A percentile compares a stretch with the other conserved stretches of the same genome.
These are phyloP conservation scores for Hevea brasiliensis DNA, from an alignment of 345 rosid genomes.

Conservation along the genomic window DNA sequence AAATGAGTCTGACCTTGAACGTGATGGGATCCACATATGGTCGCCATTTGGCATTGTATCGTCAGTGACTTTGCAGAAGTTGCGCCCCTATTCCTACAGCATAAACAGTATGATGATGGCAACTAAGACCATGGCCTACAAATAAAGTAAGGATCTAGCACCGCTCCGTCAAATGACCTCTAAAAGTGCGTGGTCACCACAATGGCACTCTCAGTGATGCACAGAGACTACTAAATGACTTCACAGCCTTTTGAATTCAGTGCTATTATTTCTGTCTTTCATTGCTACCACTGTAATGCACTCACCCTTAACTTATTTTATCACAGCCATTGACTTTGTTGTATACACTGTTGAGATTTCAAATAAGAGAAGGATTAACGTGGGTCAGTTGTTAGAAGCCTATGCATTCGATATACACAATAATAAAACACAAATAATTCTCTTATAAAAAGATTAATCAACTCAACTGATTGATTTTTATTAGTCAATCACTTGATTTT, in stretches of 20 bases:
- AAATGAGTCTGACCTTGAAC: not conserved
- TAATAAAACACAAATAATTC: too few relatives aligned
- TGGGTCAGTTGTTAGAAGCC: too few relatives aligned
- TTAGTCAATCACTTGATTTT: too few relatives aligned
- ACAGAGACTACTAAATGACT: too few relatives aligned
- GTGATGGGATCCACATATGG: not conserved
- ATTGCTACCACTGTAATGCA: constrained; percentile 8
- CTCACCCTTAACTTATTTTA: not conserved
- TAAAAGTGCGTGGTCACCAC: constrained; percentile 9
- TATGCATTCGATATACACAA: too few relatives aligned
- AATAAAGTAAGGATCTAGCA: too few relatives aligned
- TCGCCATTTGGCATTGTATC: too few relatives aligned
- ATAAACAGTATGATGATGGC: not conserved
- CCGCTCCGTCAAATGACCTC: too few relatives aligned
- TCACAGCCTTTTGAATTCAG: constrained; percentile 5
- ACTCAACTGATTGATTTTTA: too few relatives aligned
- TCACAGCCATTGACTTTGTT: not conserved
- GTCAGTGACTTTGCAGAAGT: not conserved
- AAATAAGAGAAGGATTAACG: too few relatives aligned
- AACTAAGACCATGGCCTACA: not conserved
- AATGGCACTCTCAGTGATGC: constrained; percentile 1
- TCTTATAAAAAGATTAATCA: too few relatives aligned
- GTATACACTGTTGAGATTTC: too few relatives aligned
- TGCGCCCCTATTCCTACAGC: not conserved
- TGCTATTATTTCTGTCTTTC: not conserved